phyloP scores from a whole-genome alignment of 352 stramenopile genomes.

The Globisporangium ultimum region DNA sequence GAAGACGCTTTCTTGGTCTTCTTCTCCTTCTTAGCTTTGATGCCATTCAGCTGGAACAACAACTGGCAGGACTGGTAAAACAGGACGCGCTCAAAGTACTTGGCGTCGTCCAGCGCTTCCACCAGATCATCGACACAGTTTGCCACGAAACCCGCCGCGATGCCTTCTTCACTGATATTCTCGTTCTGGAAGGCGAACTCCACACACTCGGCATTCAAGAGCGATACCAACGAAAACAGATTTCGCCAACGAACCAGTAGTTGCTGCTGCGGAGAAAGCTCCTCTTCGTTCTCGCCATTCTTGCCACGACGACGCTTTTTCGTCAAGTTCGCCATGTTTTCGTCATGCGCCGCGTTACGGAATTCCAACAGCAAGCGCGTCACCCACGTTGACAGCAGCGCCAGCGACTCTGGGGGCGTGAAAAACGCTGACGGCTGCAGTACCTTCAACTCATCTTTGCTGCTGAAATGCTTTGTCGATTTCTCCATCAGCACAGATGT shows the following conservation, averaged over 20 bases:
- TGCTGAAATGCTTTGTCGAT: slow-evolving; percentile 29
- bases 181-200: slow-evolving; percentile 59
- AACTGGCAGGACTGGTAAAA: slow-evolving; percentile 69
- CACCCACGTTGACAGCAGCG: slow-evolving; percentile 49
- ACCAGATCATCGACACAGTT: slow-evolving; percentile 42
- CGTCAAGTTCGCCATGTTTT: slow-evolving; percentile 27
- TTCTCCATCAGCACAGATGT: slow-evolving; percentile 47
- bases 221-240: slow-evolving; percentile 57
- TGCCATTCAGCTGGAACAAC: slow-evolving; percentile 36
- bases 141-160: slow-evolving; percentile 43
- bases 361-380: slow-evolving; percentile 48
- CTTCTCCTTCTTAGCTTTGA: slow-evolving; percentile 31
- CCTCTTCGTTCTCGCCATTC: slow-evolving; percentile 20
- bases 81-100: slow-evolving; percentile 53
- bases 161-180: slow-evolving; percentile 31
- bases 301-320: slow-evolving; percentile 53
- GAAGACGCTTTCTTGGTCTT: slow-evolving; percentile 25
- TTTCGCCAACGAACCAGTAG: slow-evolving; percentile 66
- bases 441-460: slow-evolving; percentile 38
- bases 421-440: slow-evolving; percentile 68
- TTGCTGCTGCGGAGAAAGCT: slow-evolving; percentile 31
- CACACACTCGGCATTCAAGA: slow-evolving; percentile 60
- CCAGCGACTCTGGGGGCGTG: slow-evolving; percentile 39
- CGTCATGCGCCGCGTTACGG: slow-evolving; percentile 29
- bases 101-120: slow-evolving; percentile 42